Evolutionary conservation across 306 rosid genomes (phyloP).

Genomic region (Leucaena leucocephala): DNA sequence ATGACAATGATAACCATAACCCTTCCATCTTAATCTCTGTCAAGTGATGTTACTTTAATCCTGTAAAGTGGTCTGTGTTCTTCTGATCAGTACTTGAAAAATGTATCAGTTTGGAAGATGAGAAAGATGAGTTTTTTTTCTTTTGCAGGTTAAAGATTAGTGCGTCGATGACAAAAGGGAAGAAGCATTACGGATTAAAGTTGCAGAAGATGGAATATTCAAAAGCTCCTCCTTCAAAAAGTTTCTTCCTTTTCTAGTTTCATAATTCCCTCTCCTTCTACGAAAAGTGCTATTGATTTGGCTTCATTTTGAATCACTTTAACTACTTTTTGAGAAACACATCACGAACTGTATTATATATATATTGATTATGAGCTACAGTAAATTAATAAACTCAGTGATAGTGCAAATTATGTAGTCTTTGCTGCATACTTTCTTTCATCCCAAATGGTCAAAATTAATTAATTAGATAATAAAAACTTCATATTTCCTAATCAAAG

Average conservation of each 20-base stretch:
- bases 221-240: constrained; percentile 36
- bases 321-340: not conserved
- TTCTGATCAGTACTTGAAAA: constrained; percentile 4
- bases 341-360: not conserved
- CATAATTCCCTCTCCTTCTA: not conserved
- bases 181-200: not conserved
- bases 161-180: constrained; percentile 4
- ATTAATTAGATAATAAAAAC: not conserved
- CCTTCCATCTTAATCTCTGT: constrained; percentile 11
- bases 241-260: constrained; percentile 25
- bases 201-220: constrained; percentile 27
- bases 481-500: not conserved
- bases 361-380: not conserved
- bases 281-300: not conserved
- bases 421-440: not conserved
- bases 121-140: not conserved
- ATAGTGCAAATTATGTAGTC: too few species aligned
- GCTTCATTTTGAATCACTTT: not conserved
- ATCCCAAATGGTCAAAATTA: not conserved
- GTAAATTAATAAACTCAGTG: not conserved
- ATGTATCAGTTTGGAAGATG: not conserved
- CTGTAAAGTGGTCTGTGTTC: constrained; percentile 35
- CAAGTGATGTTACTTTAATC: constrained; percentile 39
- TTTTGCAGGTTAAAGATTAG: constrained; percentile 1
- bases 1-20: constrained; percentile 15